Conservation (phyloP, 2,329 filamentous ascomycete genomes). For the Venturia asperata region DNA sequence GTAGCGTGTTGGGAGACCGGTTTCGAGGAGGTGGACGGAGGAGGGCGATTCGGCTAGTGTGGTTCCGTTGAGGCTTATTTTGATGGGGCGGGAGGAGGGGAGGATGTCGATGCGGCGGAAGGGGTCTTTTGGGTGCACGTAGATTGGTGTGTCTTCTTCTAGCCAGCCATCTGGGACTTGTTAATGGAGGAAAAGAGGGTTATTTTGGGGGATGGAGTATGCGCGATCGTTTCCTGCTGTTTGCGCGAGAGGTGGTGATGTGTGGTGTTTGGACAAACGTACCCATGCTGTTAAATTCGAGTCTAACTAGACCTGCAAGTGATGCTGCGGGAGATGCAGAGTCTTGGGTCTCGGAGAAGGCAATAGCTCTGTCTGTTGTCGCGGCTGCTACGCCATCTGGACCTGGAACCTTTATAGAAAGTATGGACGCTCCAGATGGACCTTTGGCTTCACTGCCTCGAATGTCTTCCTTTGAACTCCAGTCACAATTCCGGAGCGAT, state of each 20-base stretch:
- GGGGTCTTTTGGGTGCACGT: slow-evolving; percentile 59
- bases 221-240: background rate
- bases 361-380: slow-evolving; percentile 13
- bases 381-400: slow-evolving; percentile 5
- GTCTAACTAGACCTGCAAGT: slow-evolving; percentile 22
- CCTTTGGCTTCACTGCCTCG: background rate
- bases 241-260: too few species aligned
- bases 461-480: background rate
- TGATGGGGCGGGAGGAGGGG: slow-evolving; percentile 46
- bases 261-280: background rate
- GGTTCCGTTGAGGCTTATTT: slow-evolving; percentile 43
- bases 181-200: background rate
- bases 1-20: slow-evolving; percentile 50
- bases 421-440: slow-evolving; percentile 11
- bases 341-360: slow-evolving; percentile 18
- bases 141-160: slow-evolving; percentile 54
- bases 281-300: slow-evolving; percentile 23
- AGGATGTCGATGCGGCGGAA: slow-evolving; percentile 59
- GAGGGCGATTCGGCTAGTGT: slow-evolving; percentile 42
- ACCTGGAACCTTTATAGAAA: slow-evolving; percentile 16
- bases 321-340: slow-evolving; percentile 20
- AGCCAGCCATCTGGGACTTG: slow-evolving; percentile 37
- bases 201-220: background rate
- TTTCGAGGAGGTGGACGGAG: slow-evolving; percentile 53
- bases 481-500: slow-evolving; percentile 21